Percentiles rank a stretch among this genome's conserved stretches.
These are phyloP conservation scores for Candida germanica DNA, from an alignment of 805 yeast species.

Conservation along the genomic window DNA sequence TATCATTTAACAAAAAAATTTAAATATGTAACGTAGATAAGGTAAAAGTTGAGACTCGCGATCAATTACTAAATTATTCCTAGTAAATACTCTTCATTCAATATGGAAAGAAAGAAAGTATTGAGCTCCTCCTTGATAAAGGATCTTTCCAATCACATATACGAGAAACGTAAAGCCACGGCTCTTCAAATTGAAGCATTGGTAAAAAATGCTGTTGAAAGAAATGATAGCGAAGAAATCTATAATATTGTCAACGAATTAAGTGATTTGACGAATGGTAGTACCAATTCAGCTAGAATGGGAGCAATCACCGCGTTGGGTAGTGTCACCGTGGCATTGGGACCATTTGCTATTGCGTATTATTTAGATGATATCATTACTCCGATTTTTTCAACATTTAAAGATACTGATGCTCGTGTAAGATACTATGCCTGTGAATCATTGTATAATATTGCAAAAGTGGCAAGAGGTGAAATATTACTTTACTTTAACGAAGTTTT, in stretches of 20 bases:
- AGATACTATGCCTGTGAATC: conserved; percentile 97
- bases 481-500: conserved; percentile 91
- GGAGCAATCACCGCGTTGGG: conserved; percentile 97
- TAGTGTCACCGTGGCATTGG: conserved; percentile 91
- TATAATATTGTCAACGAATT: conserved; percentile 68
- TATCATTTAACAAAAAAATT: too few relatives aligned
- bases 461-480: conserved; percentile 91
- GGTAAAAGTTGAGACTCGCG: too few relatives aligned
- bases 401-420: conserved; percentile 96
- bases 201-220: conserved; percentile 64
- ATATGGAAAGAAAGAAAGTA: conserved; percentile 12
- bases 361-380: conserved; percentile 84
- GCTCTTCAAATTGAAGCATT: conserved; percentile 69
- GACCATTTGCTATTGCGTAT: conserved; percentile 75
- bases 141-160: conserved; percentile 44
- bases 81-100: too few relatives aligned
- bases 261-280: conserved; percentile 74
- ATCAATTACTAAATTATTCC: too few relatives aligned
- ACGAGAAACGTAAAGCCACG: conserved; percentile 46
- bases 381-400: conserved; percentile 92
- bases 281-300: conserved; percentile 67
- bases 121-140: conserved; percentile 36
- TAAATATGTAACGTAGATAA: too few relatives aligned
- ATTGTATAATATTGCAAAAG: conserved; percentile 91
- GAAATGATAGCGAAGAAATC: conserved; percentile 59